phyloP scores from a whole-genome alignment of 2,329 filamentous ascomycete genomes.

The Clonostachys rosea region DNA sequence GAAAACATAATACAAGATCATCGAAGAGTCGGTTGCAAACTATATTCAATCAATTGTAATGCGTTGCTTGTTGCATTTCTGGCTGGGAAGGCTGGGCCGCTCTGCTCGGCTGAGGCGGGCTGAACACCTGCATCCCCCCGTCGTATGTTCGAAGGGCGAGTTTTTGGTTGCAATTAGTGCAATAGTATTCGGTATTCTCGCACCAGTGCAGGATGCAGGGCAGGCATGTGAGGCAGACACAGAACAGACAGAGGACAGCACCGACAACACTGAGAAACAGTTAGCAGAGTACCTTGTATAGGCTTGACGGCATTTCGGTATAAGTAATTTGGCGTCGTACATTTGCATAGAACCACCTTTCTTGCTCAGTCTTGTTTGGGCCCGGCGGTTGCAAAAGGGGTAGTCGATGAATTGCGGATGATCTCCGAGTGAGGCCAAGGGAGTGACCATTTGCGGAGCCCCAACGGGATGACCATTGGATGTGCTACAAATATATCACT shows the following conservation, averaged over 20 bases:
- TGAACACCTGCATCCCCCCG: neutral
- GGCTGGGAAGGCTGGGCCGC: too few relatives aligned
- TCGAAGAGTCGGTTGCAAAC: too few relatives aligned
- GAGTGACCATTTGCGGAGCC: too few relatives aligned
- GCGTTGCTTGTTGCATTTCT: too few relatives aligned
- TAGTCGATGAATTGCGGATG: neutral
- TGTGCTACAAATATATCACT: too few relatives aligned
- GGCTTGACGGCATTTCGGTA: neutral
- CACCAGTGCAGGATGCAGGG: neutral
- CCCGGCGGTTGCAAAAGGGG: neutral
- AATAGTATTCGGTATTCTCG: neutral
- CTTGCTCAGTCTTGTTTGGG: neutral
- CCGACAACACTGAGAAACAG: neutral
- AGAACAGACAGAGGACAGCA: neutral
- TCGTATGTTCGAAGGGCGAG: neutral
- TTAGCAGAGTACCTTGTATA: too few relatives aligned
- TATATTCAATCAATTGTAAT: too few relatives aligned
- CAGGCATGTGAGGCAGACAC: neutral
- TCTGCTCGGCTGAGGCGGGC: conserved; percentile 18
- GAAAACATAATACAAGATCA: too few relatives aligned
- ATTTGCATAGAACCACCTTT: neutral
- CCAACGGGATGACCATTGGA: too few relatives aligned
- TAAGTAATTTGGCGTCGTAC: neutral
- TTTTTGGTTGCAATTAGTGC: neutral
- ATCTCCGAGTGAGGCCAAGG: too few relatives aligned